Evolutionary conservation across 169 alveolate genomes (phyloP).

Genomic region (Theileria sp.): DNA sequence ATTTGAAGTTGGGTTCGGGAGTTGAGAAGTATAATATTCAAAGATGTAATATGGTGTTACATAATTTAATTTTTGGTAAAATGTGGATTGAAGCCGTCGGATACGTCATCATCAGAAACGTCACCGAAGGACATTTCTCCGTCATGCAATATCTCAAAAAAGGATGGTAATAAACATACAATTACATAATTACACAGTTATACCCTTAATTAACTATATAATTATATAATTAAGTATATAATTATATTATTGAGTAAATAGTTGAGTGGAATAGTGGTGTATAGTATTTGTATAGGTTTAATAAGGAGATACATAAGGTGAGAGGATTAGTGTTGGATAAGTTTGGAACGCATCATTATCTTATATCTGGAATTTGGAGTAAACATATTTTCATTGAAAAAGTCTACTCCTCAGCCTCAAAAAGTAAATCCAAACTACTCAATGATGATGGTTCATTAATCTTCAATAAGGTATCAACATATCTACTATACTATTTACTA

Average conservation of each 20-base stretch:
- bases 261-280: too few relatives aligned
- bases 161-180: constrained; percentile 71
- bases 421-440: constrained; percentile 27
- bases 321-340: constrained; percentile 73
- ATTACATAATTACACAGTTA: too few relatives aligned
- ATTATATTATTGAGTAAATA: too few relatives aligned
- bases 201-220: too few relatives aligned
- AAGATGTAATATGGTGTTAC: constrained; percentile 82
- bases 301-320: constrained; percentile 76
- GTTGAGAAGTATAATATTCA: constrained; percentile 77
- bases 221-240: not conserved
- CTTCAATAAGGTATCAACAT: constrained; percentile 20
- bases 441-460: constrained; percentile 51
- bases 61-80: constrained; percentile 85
- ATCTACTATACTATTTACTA: not conserved
- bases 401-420: constrained; percentile 17
- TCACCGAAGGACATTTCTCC: constrained; percentile 80
- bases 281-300: constrained; percentile 39
- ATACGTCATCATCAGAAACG: constrained; percentile 72
- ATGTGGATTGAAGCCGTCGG: constrained; percentile 87
- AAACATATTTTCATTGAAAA: constrained; percentile 46
- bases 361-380: constrained; percentile 75
- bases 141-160: constrained; percentile 78
- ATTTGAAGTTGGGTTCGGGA: constrained; percentile 38
- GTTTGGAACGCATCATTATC: constrained; percentile 63